These are phyloP conservation scores for Artemisia annua DNA, from an alignment of 129 eudicot genomes.

Conservation along the genomic window DNA sequence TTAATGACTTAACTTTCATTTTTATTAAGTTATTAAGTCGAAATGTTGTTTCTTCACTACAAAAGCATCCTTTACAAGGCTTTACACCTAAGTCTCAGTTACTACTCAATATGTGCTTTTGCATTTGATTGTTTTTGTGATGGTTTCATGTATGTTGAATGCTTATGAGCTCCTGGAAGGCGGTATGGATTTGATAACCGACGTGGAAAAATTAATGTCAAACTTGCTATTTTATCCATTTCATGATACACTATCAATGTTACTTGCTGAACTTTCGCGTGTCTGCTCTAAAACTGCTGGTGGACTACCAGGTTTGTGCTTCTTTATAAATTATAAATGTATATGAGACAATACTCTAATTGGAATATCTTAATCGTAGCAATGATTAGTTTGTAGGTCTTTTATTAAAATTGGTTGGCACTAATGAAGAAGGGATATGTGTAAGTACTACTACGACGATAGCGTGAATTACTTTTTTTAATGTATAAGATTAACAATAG, in stretches of 20 bases:
- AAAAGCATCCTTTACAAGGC: too few species aligned
- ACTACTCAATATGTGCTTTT: too few species aligned
- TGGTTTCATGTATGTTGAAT: slow-evolving; percentile 52
- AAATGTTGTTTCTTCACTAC: too few species aligned
- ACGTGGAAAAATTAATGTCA: slow-evolving; percentile 60
- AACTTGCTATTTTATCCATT: slow-evolving; percentile 77
- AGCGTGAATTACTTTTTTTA: too few species aligned
- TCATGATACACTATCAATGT: slow-evolving; percentile 72
- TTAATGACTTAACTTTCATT: too few species aligned
- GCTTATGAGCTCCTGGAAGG: slow-evolving; percentile 74
- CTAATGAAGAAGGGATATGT: too few species aligned
- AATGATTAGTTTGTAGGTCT: background rate
- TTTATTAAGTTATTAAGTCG: too few species aligned
- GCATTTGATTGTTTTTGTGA: background rate
- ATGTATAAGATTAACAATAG: too few species aligned
- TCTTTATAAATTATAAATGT: background rate
- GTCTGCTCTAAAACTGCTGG: slow-evolving; percentile 32
- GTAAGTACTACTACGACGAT: too few species aligned
- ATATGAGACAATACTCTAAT: too few species aligned
- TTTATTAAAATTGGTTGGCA: too few species aligned
- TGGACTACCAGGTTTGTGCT: slow-evolving; percentile 75
- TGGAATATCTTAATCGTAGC: background rate
- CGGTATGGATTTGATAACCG: slow-evolving; percentile 77
- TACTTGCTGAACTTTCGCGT: slow-evolving; percentile 9
- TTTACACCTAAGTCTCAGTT: too few species aligned